Percentiles rank a stretch among this genome's conserved stretches.
phyloP scores from a whole-genome alignment of 2,329 filamentous ascomycete genomes.

The Cladophialophora carrionii region DNA sequence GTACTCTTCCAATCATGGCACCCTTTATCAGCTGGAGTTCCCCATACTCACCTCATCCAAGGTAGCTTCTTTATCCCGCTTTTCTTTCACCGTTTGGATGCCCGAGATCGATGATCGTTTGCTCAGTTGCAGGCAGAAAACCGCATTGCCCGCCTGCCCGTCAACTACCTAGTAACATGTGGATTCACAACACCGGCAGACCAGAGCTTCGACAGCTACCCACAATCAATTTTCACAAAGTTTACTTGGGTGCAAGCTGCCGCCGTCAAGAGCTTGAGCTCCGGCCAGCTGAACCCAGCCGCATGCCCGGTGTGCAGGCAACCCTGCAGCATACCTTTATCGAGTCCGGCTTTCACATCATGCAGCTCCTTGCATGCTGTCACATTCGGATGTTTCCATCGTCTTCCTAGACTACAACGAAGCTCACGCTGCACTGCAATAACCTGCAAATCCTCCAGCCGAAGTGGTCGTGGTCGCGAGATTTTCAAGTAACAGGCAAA shows the following conservation, averaged over 20 bases:
- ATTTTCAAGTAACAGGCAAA: background rate
- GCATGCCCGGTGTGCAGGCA: slow-evolving; percentile 2
- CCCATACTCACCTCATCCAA: slow-evolving; percentile 9
- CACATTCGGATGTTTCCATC: slow-evolving; percentile 1
- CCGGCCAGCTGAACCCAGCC: slow-evolving; percentile 22
- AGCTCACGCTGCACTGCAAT: background rate
- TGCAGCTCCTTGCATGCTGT: background rate
- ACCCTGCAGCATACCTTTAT: background rate
- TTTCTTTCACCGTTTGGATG: slow-evolving; percentile 15
- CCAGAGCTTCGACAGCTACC: background rate
- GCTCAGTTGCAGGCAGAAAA: slow-evolving; percentile 7
- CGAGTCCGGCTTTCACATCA: background rate
- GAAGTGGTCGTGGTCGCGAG: background rate
- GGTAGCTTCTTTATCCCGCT: slow-evolving; percentile 4
- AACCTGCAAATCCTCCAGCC: background rate
- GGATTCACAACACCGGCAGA: background rate
- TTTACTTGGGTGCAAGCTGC: slow-evolving; percentile 11
- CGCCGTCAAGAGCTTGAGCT: slow-evolving; percentile 21
- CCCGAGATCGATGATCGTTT: slow-evolving; percentile 16
- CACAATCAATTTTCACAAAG: slow-evolving; percentile 1
- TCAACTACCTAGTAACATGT: slow-evolving; percentile 21
- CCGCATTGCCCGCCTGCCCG: background rate
- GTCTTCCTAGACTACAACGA: background rate
- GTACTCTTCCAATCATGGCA: slow-evolving; percentile 28
- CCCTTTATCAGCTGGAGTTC: background rate